A percentile compares a stretch with the other conserved stretches of the same genome.
Evolutionary conservation across 2,329 filamentous ascomycete species (phyloP).

Genomic region (Cercospora nicotianae): DNA sequence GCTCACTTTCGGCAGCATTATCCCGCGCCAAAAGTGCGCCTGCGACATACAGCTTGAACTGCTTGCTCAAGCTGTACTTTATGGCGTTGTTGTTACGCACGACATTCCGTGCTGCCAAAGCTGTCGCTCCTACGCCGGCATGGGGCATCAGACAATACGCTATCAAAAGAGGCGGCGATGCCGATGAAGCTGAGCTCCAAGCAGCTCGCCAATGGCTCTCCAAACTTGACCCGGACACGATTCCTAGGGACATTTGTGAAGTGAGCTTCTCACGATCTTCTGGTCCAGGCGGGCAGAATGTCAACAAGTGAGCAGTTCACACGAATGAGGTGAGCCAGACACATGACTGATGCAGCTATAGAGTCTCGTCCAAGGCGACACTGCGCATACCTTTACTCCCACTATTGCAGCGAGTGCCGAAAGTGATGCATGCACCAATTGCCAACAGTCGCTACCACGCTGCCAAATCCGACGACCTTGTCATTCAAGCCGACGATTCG

Average conservation of each 20-base stretch:
- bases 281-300: constrained; percentile 67
- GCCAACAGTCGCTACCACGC: constrained; percentile 57
- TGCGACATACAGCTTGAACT: background rate
- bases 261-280: constrained; percentile 64
- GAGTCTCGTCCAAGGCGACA: constrained; percentile 68
- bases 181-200: constrained; percentile 31
- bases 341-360: constrained; percentile 35
- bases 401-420: constrained; percentile 57
- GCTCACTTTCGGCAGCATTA: background rate
- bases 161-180: constrained; percentile 18
- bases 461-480: constrained; percentile 53
- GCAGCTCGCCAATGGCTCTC: constrained; percentile 59
- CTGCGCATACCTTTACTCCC: constrained; percentile 55
- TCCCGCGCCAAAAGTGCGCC: background rate
- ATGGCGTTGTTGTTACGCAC: background rate
- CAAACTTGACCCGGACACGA: constrained; percentile 53
- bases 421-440: constrained; percentile 54
- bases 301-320: constrained; percentile 59
- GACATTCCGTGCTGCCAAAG: background rate
- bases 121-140: background rate
- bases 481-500: constrained; percentile 64
- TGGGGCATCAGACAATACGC: constrained; percentile 17
- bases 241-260: constrained; percentile 58
- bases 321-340: background rate
- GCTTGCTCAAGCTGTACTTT: background rate